Base-by-base conservation (phyloP, 164 flowering plant species). In the Berberis vulgaris region DNA sequence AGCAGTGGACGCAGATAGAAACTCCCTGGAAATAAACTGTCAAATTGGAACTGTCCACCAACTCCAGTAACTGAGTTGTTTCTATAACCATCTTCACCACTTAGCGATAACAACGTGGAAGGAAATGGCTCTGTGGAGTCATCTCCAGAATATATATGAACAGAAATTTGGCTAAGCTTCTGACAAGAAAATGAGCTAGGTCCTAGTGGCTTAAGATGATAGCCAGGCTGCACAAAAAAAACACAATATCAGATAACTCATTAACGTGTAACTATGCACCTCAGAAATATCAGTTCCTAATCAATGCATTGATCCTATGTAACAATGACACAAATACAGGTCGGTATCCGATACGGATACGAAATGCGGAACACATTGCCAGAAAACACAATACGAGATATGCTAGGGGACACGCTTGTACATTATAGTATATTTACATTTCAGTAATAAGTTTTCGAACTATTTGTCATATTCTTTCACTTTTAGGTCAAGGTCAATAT, bases 31-130 rank as follows among this genome's bases (percentile, higher is more conserved):
- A 89, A 95, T 59, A 95, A 72, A 77, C 78, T 75, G 70, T 84
- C 90, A 76, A 95, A 95, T 44, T 76, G 49, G 67, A 85, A 89
- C 41, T 9, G 52, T 71, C 99, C 99, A 67, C 97, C 99, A 76
- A 72, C 73, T 13, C 76, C 81, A 65, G 89, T 75, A 57, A 91
- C 78, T 10, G 97, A 76, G 69, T 95, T 95, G 74, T 95, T 95
- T 66, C 99, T 82, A 69, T 95, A 95, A 65, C 97, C 97, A 80
- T 88, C 88, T 67, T 91, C 93, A 1, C 99, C 99, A 70, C 99
- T 95, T 74, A 91, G 73, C 45, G 99, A 95, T 61, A 95, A 71
- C 44, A 95, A 81, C 67, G 82, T 91, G 46, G 97, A 75, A 57
- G 99, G 99, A 76, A 95, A 83, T 65, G 73, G 86, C 65, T 79